These are phyloP conservation scores for Sambucus nigra DNA, from an alignment of 129 eudicot genomes.

Conservation along the genomic window DNA sequence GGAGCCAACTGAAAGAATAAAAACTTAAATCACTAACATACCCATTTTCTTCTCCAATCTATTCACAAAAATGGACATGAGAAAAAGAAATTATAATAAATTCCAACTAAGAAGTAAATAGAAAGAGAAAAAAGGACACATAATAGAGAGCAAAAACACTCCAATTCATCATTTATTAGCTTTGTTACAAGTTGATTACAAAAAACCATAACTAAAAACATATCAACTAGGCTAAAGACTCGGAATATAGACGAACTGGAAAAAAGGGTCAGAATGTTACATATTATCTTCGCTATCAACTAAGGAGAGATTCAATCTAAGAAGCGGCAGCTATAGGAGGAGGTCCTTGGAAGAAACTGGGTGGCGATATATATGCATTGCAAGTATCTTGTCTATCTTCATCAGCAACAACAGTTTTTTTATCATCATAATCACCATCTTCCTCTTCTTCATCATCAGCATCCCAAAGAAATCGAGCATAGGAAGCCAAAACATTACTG, in stretches of 20 bases:
- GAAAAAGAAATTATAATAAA: not conserved
- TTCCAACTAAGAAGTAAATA: not conserved
- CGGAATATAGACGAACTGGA: slow-evolving; percentile 10
- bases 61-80: not conserved
- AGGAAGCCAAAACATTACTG: slow-evolving; percentile 50
- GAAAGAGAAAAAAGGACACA: not conserved
- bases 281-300: slow-evolving; percentile 24
- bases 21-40: too few species aligned
- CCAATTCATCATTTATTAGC: slow-evolving; percentile 14
- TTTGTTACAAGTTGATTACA: slow-evolving; percentile 22
- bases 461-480: slow-evolving; percentile 61
- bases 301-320: slow-evolving; percentile 23
- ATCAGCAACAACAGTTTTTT: slow-evolving; percentile 8
- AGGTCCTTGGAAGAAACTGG: slow-evolving; percentile 27
- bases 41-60: not conserved
- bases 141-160: not conserved
- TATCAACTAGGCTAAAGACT: slow-evolving; percentile 11
- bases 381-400: slow-evolving; percentile 8
- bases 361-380: slow-evolving; percentile 11
- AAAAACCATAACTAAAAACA: slow-evolving; percentile 12
- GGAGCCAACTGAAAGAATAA: too few species aligned
- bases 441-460: slow-evolving; percentile 34
- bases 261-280: slow-evolving; percentile 34
- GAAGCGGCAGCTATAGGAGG: slow-evolving; percentile 49
- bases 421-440: not conserved